Evolutionary conservation across 179 eudicot genomes (phyloP), one percentile per base, ranked within the genome.

Genomic region (Spinacia oleracea): DNA sequence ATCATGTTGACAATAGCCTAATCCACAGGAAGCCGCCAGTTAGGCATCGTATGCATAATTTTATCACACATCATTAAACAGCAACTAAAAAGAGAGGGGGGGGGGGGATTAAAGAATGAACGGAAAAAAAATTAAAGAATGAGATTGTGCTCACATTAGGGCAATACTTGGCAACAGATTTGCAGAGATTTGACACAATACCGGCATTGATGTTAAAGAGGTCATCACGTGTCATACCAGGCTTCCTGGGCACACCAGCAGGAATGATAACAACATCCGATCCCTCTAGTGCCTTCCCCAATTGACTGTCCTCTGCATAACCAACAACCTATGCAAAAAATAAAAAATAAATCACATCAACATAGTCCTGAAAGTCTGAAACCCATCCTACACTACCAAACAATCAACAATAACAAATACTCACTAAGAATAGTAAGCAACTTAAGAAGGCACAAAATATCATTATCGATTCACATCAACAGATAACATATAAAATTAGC

Each of bases 171-270:
- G 99, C 88, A 80, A 94, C 94, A 20, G 92, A 93, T 70, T 79
- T 82, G 86, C 90, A 86, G 66, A 96, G 89, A 62, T 63, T 82
- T 77, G 90, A 90, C 70, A 96, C 99, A 84, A 93, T 93, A 64
- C 98, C 94, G n/a, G 98, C 98, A 84, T 92, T 94, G 84, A 96
- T 92, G 87, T 94, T 92, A 82, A 96, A 96, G 83, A 96, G 97
- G 79, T 96, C 98, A 81, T 96, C 98, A 76, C 99, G 88, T 31
- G 98, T 94, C 99, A 96, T 96, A 75, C 99, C 97, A 34, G 98
- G 98, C 86, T 91, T 96, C 81, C 99, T 86, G 9, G 99, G 98
- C 53, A 96, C 97, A 82, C 98, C 99, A 75, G 99, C 99, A 16
- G 99, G 99, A 78, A 94, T 94, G 67, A 96, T 86, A 77, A 96